Percentiles rank a stretch among this genome's conserved stretches.
These are phyloP conservation scores for Bonia amplexicaulis DNA, from an alignment of 176 grass and related monocot genomes.

Conservation along the genomic window DNA sequence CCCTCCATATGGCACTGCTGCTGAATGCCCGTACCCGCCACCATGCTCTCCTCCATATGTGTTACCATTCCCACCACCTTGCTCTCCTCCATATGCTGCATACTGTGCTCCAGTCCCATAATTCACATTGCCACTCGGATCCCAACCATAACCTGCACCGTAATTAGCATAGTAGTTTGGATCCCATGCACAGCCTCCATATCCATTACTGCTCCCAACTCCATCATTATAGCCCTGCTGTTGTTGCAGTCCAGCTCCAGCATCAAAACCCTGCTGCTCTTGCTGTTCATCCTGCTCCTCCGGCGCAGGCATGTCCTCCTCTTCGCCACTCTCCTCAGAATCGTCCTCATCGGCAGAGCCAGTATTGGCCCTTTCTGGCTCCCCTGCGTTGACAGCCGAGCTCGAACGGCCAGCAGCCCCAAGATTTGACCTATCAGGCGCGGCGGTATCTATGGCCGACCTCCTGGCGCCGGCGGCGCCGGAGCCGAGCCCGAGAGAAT, in stretches of 20 bases:
- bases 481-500: constrained; percentile 54
- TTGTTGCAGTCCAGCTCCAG: constrained; percentile 26
- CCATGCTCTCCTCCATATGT: constrained; percentile 14
- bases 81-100: constrained; percentile 31
- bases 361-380: neutral
- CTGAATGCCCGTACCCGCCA: neutral
- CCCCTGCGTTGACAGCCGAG: neutral
- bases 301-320: constrained; percentile 26
- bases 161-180: constrained; percentile 38
- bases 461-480: constrained; percentile 29
- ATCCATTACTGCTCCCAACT: constrained; percentile 26
- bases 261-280: constrained; percentile 15
- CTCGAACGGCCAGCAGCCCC: neutral
- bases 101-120: constrained; percentile 35
- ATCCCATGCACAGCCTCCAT: constrained; percentile 49
- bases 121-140: constrained; percentile 30
- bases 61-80: constrained; percentile 28
- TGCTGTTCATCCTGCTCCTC: constrained; percentile 41
- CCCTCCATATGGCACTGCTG: neutral
- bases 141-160: constrained; percentile 39
- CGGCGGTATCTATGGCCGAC: constrained; percentile 33
- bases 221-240: constrained; percentile 39
- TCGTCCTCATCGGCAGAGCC: neutral
- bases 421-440: constrained; percentile 12
- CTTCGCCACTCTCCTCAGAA: constrained; percentile 15